Conservation (phyloP, 768 basidiomycete genomes). For the Psilocybe sp. region DNA sequence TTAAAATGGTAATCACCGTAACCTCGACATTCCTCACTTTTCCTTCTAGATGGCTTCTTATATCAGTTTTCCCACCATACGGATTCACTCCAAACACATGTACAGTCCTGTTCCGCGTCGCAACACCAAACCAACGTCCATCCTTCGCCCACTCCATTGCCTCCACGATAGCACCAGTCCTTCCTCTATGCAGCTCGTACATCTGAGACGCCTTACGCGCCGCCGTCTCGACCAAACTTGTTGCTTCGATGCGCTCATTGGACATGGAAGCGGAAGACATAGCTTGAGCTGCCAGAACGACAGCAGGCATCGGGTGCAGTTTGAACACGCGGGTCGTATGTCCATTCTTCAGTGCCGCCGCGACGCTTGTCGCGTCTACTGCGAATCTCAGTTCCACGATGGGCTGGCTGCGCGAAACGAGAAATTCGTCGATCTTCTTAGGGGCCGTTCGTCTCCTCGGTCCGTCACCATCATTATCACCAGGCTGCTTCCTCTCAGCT, state of each 20-base stretch:
- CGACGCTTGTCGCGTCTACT: slow-evolving; percentile 48
- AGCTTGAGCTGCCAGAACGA: neutral
- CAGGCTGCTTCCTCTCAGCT: neutral
- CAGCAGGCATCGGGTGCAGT: slow-evolving; percentile 25
- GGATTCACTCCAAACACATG: slow-evolving; percentile 80
- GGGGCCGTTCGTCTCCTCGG: neutral
- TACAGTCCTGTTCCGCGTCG: slow-evolving; percentile 59
- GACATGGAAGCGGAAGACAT: neutral
- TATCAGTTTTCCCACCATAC: slow-evolving; percentile 67
- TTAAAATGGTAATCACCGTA: slow-evolving; percentile 25
- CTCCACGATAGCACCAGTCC: slow-evolving; percentile 65
- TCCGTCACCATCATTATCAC: neutral
- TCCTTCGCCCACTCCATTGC: slow-evolving; percentile 50
- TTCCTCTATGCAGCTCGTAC: slow-evolving; percentile 70
- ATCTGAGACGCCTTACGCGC: slow-evolving; percentile 44
- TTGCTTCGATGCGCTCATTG: too few species aligned
- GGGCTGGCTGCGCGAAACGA: slow-evolving; percentile 43
- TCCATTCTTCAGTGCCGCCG: slow-evolving; percentile 54
- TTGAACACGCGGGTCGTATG: slow-evolving; percentile 49
- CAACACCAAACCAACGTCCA: slow-evolving; percentile 67
- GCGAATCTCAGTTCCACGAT: slow-evolving; percentile 50
- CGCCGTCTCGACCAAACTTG: slow-evolving; percentile 3
- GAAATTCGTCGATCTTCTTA: slow-evolving; percentile 44
- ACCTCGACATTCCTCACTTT: slow-evolving; percentile 52
- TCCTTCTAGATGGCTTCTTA: slow-evolving; percentile 56